phyloP scores from a whole-genome alignment of 176 grass and related monocot species.

The Neostapfia colusana region DNA sequence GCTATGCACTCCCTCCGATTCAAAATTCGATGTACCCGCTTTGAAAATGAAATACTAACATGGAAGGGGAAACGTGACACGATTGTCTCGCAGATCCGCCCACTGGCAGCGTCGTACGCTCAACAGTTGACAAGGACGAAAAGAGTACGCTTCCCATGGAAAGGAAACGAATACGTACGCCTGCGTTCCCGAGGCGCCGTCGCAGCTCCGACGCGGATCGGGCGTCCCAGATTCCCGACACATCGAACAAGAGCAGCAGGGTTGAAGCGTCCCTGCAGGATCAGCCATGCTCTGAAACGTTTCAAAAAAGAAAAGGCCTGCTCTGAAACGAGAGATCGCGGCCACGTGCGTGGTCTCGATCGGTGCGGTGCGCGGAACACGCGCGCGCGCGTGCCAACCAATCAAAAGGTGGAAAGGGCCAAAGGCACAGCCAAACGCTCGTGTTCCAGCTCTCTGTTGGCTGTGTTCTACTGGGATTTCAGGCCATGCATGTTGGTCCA shows the following conservation, averaged over 20 bases:
- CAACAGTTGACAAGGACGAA: background rate
- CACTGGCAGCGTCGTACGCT: background rate
- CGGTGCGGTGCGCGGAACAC: background rate
- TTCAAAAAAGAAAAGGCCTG: too few species aligned
- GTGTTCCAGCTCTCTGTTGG: too few species aligned
- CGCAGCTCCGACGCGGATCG: background rate
- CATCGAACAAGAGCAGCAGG: conserved; percentile 13
- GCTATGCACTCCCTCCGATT: too few species aligned
- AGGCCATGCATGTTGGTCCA: too few species aligned
- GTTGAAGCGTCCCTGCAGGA: background rate
- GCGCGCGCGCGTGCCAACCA: background rate
- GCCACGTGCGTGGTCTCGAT: background rate
- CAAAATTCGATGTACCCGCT: too few species aligned
- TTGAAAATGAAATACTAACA: too few species aligned
- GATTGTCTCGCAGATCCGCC: too few species aligned
- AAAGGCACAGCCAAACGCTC: too few species aligned
- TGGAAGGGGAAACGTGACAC: background rate
- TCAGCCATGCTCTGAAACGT: background rate
- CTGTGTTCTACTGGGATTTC: too few species aligned
- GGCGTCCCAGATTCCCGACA: conserved; percentile 16
- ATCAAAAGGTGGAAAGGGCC: background rate
- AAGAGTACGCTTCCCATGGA: too few species aligned
- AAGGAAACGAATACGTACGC: background rate
- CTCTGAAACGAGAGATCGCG: conserved; percentile 5
- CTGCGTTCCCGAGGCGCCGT: background rate